Conservation (phyloP, 805 yeast species). For the Pichia sporocuriosa region DNA sequence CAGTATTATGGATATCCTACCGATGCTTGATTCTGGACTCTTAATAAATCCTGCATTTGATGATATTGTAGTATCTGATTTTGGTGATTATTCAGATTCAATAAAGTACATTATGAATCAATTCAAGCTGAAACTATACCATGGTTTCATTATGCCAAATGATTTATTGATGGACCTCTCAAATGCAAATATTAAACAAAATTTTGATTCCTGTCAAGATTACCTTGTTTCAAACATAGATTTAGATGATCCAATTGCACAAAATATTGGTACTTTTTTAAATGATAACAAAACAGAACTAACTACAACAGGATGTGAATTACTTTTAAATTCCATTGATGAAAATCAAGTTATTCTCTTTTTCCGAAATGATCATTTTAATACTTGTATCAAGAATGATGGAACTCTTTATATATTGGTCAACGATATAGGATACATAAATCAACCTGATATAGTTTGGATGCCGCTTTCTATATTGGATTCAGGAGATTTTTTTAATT, state of each 20-base stretch:
- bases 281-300: slow-evolving; percentile 66
- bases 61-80: slow-evolving; percentile 25
- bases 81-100: slow-evolving; percentile 15
- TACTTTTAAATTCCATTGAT: slow-evolving; percentile 29
- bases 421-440: slow-evolving; percentile 63
- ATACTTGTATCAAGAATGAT: slow-evolving; percentile 44
- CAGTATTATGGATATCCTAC: slow-evolving; percentile 5
- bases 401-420: slow-evolving; percentile 55
- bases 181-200: neutral
- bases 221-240: slow-evolving; percentile 19
- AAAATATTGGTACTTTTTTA: slow-evolving; percentile 34
- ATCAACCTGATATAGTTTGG: slow-evolving; percentile 62
- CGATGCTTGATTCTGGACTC: slow-evolving; percentile 49
- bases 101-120: slow-evolving; percentile 19
- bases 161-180: neutral
- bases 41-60: slow-evolving; percentile 65
- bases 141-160: slow-evolving; percentile 52
- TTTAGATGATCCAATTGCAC: slow-evolving; percentile 7
- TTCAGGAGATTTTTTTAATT: slow-evolving; percentile 53
- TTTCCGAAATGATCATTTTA: slow-evolving; percentile 87
- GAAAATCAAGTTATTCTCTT: slow-evolving; percentile 59
- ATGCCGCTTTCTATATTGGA: slow-evolving; percentile 64
- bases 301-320: slow-evolving; percentile 57
- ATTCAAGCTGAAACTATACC: slow-evolving; percentile 43
- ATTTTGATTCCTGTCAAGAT: slow-evolving; percentile 29